A percentile compares a stretch with the other conserved stretches of the same genome.
These are phyloP conservation scores for Galeopsis tetrahit DNA, from an alignment of 257 asterid genomes.

Conservation along the genomic window DNA sequence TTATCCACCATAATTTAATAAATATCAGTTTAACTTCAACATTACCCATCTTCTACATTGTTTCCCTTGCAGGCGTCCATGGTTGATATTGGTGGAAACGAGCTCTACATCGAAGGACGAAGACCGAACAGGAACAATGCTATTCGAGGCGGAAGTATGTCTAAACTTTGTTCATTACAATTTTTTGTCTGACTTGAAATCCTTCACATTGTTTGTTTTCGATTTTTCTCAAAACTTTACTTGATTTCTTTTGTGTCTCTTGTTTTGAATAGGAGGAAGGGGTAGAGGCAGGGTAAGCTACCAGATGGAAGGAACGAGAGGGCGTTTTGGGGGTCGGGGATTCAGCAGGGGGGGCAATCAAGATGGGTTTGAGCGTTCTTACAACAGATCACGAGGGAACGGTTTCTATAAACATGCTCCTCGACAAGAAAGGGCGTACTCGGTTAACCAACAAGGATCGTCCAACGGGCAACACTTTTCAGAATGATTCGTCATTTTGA, in stretches of 20 bases:
- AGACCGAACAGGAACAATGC: conserved; percentile 78
- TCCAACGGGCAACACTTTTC: conserved; percentile 52
- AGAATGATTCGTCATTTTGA: conserved; percentile 45
- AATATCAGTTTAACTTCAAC: background rate
- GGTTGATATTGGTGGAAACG: conserved; percentile 77
- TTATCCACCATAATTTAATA: background rate
- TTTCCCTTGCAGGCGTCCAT: conserved; percentile 68
- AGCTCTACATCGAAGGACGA: conserved; percentile 90
- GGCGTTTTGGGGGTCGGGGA: conserved; percentile 75
- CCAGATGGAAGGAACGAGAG: conserved; percentile 69
- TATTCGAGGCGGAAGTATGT: conserved; percentile 85
- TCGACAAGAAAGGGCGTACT: conserved; percentile 59
- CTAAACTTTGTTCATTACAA: conserved; percentile 12
- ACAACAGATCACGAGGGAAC: conserved; percentile 70
- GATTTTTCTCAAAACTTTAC: background rate
- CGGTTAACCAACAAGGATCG: conserved; percentile 54
- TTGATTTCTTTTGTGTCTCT: conserved; percentile 18
- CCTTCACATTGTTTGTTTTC: background rate
- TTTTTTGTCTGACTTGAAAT: background rate
- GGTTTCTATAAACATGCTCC: conserved; percentile 70
- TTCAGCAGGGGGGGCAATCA: conserved; percentile 52
- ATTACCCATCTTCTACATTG: conserved; percentile 17
- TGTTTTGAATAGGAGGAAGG: conserved; percentile 69
- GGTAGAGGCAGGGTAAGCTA: conserved; percentile 85
- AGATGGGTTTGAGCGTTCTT: conserved; percentile 61